These are phyloP conservation scores for Melanogaster broomeanus DNA, from an alignment of 768 basidiomycete species.

Conservation along the genomic window DNA sequence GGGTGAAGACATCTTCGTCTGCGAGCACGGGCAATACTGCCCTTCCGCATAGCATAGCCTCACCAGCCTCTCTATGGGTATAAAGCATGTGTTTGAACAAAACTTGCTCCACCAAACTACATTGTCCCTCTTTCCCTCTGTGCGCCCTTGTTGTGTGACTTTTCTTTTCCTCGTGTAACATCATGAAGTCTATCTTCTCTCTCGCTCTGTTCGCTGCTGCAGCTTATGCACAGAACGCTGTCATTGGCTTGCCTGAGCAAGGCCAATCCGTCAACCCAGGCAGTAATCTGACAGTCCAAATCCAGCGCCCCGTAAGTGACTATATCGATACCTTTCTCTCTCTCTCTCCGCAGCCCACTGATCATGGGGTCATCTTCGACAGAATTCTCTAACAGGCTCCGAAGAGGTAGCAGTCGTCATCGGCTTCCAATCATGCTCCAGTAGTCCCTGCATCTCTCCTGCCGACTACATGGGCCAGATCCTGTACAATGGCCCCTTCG, in stretches of 20 bases:
- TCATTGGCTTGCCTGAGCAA: constrained; percentile 43
- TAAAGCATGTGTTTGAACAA: neutral
- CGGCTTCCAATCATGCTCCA: constrained; percentile 42
- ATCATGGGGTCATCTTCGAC: neutral
- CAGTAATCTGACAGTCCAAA: constrained; percentile 40
- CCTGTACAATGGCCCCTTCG: constrained; percentile 48
- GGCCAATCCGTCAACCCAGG: constrained; percentile 40
- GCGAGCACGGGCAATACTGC: too few relatives aligned
- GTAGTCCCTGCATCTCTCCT: constrained; percentile 25
- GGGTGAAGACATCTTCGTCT: too few relatives aligned
- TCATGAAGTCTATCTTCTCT: constrained; percentile 15
- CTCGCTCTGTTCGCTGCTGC: constrained; percentile 32
- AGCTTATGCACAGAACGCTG: constrained; percentile 42
- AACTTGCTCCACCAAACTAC: neutral
- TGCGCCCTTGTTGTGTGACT: too few relatives aligned
- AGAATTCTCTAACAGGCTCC: constrained; percentile 41
- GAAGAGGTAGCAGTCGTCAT: constrained; percentile 49
- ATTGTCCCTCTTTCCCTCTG: too few relatives aligned
- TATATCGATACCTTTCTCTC: neutral
- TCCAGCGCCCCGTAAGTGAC: constrained; percentile 52
- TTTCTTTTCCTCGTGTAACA: neutral
- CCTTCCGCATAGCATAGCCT: too few relatives aligned
- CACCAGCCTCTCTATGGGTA: too few relatives aligned
- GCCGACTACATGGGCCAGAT: constrained; percentile 39
- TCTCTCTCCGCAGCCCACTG: neutral